Conservation (phyloP, 2,329 filamentous ascomycete genomes). For the Davidsoniella eucalypti region DNA sequence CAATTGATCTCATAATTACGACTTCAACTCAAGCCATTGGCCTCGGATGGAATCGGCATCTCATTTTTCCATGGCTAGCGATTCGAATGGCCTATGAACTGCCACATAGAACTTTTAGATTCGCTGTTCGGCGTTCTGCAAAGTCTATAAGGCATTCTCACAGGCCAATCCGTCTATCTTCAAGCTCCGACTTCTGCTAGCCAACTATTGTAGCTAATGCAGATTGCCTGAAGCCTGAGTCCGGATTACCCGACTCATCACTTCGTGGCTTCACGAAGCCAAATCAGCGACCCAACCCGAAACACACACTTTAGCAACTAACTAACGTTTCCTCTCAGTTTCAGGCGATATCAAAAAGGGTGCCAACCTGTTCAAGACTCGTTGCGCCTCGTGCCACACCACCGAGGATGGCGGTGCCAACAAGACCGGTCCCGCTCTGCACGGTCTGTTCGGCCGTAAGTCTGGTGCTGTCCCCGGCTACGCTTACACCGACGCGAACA, state of each 20-base stretch:
- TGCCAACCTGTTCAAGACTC: slow-evolving; percentile 97
- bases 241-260: not conserved
- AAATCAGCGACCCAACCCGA: not conserved
- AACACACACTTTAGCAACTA: not conserved
- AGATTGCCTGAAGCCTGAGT: no score
- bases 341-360: slow-evolving; percentile 88
- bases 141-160: no score
- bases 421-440: slow-evolving; percentile 95
- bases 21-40: not conserved
- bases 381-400: slow-evolving; percentile 98
- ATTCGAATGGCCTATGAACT: no score
- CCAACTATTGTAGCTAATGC: not conserved
- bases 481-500: slow-evolving; percentile 99
- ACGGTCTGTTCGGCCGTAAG: slow-evolving; percentile 96
- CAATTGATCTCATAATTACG: not conserved
- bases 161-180: no score
- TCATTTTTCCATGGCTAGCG: no score
- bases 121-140: no score
- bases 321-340: slow-evolving; percentile 2
- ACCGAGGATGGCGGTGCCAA: slow-evolving; percentile 77
- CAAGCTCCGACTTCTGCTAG: not conserved
- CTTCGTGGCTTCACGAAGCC: not conserved
- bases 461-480: slow-evolving; percentile 81
- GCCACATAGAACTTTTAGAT: no score
- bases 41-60: no score